Percentiles rank a stretch among this genome's conserved stretches.
Evolutionary conservation across 2,329 filamentous ascomycete species (phyloP).

Genomic region (Arthroderma sp.): DNA sequence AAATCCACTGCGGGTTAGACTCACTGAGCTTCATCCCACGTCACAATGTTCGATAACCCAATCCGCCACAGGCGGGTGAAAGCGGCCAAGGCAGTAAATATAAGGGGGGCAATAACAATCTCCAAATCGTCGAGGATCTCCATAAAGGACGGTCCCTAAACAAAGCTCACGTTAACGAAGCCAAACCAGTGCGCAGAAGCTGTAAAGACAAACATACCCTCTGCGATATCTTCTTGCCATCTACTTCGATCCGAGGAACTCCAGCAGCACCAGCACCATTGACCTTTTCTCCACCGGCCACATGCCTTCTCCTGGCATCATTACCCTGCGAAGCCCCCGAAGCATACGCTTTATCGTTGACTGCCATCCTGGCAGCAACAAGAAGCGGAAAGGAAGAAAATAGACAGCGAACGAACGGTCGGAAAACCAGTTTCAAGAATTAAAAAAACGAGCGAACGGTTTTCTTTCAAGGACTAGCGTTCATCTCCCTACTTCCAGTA

Average conservation of each 20-base stretch:
- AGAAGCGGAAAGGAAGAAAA: neutral
- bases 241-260: conserved; percentile 11
- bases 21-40: conserved; percentile 65
- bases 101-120: conserved; percentile 47
- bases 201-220: conserved; percentile 18
- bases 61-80: conserved; percentile 58
- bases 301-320: conserved; percentile 31
- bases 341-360: conserved; percentile 20
- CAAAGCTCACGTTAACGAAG: neutral
- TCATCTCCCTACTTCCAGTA: too few relatives aligned
- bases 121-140: conserved; percentile 44
- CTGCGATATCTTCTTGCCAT: conserved; percentile 23
- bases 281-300: conserved; percentile 20
- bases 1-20: conserved; percentile 2
- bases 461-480: too few relatives aligned
- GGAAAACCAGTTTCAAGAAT: neutral
- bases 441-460: neutral
- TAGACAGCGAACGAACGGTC: neutral
- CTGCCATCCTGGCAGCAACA: conserved; percentile 17
- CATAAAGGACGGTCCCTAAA: conserved; percentile 15
- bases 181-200: neutral
- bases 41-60: conserved; percentile 56
- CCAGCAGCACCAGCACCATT: conserved; percentile 14
- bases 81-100: conserved; percentile 50
- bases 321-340: conserved; percentile 22